A percentile compares a stretch with the other conserved stretches of the same genome.
These are phyloP conservation scores for Eurotiales sp. DNA, from an alignment of 2,329 filamentous ascomycete species.

Conservation along the genomic window DNA sequence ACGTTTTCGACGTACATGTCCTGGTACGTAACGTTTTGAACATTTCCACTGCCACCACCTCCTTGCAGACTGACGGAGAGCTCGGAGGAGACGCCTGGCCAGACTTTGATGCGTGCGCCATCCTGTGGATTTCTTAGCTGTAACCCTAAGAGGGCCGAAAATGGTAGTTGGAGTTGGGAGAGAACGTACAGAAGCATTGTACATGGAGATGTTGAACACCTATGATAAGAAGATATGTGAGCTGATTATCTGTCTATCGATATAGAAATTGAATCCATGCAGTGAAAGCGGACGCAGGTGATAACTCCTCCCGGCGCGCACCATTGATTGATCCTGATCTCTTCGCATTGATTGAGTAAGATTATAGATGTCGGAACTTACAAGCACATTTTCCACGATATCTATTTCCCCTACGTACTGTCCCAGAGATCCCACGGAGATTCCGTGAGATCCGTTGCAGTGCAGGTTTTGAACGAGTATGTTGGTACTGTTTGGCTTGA, in stretches of 20 bases:
- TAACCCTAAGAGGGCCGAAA: too few species aligned
- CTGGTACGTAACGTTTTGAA: constrained; percentile 66
- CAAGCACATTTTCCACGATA: constrained; percentile 65
- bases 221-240: too few species aligned
- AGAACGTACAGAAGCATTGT: constrained; percentile 47
- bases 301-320: too few species aligned
- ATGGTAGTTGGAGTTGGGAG: too few species aligned
- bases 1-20: constrained; percentile 59
- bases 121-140: too few species aligned
- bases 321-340: too few species aligned
- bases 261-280: too few species aligned
- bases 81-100: constrained; percentile 57
- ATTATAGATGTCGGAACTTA: too few species aligned
- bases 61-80: constrained; percentile 61
- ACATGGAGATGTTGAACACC: constrained; percentile 59
- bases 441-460: constrained; percentile 69
- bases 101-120: constrained; percentile 70
- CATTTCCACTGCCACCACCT: constrained; percentile 60
- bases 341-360: too few species aligned
- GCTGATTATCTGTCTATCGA: too few species aligned
- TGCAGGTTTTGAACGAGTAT: constrained; percentile 63
- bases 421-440: constrained; percentile 67
- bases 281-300: too few species aligned
- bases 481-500: constrained; percentile 70
- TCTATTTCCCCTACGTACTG: constrained; percentile 63